phyloP scores from a whole-genome alignment of 495 filamentous ascomycete species.

The Collariella sp. region DNA sequence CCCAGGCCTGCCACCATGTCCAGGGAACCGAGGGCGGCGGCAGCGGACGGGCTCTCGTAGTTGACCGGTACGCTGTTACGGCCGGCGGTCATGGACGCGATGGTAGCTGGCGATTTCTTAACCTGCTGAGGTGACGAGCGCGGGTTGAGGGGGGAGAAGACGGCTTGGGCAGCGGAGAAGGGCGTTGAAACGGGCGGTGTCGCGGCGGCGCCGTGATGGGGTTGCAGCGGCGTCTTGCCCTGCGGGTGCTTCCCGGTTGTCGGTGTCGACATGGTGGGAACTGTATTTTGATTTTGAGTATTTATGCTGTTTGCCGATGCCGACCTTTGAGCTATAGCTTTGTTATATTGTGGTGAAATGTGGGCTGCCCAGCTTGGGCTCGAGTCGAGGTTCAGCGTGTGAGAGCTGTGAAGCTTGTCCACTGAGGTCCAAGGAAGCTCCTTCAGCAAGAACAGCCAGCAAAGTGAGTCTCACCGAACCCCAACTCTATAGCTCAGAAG shows the following conservation, averaged over 20 bases:
- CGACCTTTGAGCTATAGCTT: no score
- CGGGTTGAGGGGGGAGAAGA: slow-evolving; percentile 43
- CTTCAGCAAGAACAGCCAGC: no score
- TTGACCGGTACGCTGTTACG: slow-evolving; percentile 34
- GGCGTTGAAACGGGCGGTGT: slow-evolving; percentile 50
- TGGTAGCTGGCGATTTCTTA: slow-evolving; percentile 45
- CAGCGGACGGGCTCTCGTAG: slow-evolving; percentile 47
- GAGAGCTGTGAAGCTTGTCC: no score
- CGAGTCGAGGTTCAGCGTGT: no score
- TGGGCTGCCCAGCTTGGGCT: no score
- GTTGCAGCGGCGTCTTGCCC: slow-evolving; percentile 37
- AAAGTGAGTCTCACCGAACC: no score
- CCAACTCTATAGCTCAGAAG: no score
- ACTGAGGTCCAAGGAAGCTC: no score
- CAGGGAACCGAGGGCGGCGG: slow-evolving; percentile 40
- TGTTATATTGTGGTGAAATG: no score
- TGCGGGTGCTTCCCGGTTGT: slow-evolving; percentile 39
- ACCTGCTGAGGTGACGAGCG: slow-evolving; percentile 47
- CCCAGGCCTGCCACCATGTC: slow-evolving; percentile 34
- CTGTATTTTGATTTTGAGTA: no score
- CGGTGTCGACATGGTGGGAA: slow-evolving; percentile 41
- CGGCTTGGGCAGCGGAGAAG: slow-evolving; percentile 42
- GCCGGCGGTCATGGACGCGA: slow-evolving; percentile 27
- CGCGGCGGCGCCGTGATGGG: slow-evolving; percentile 36
- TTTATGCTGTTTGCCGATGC: no score